Percentiles rank a stretch among this genome's conserved stretches.
Evolutionary conservation across 441 rosid species (phyloP).

Genomic region (Dalechampia spathulata): DNA sequence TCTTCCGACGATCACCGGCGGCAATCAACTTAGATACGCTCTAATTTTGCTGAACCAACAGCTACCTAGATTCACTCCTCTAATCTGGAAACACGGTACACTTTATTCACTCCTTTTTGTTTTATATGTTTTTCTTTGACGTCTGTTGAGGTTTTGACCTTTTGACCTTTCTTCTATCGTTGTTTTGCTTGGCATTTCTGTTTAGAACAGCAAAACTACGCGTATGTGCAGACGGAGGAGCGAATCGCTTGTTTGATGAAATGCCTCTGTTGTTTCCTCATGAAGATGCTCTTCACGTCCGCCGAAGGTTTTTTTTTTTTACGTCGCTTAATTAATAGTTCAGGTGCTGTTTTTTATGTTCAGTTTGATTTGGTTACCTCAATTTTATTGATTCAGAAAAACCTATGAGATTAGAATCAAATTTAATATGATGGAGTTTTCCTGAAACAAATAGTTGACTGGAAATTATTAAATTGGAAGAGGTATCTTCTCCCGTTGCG

Average conservation of each 20-base stretch:
- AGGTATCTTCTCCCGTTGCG: too few relatives aligned
- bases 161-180: too few relatives aligned
- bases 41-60: conserved; percentile 72
- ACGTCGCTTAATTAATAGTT: too few relatives aligned
- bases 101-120: too few relatives aligned
- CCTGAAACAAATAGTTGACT: too few relatives aligned
- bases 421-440: too few relatives aligned
- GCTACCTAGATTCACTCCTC: conserved; percentile 71
- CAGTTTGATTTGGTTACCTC: too few relatives aligned
- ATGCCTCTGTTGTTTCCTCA: conserved; percentile 65
- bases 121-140: too few relatives aligned
- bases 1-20: conserved; percentile 37
- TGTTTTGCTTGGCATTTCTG: conserved; percentile 13
- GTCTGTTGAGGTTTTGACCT: background rate
- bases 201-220: conserved; percentile 71
- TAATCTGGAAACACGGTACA: conserved; percentile 82
- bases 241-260: conserved; percentile 85
- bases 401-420: too few relatives aligned
- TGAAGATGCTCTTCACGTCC: conserved; percentile 43
- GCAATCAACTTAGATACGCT: conserved; percentile 35
- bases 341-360: too few relatives aligned
- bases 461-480: too few relatives aligned
- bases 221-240: conserved; percentile 98
- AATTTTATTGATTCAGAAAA: too few relatives aligned
- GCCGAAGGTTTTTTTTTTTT: conserved; percentile 58